Evolutionary conservation across 768 basidiomycete genomes (phyloP), one percentile per base, ranked within the genome.

Genomic region (Calocybe indica): DNA sequence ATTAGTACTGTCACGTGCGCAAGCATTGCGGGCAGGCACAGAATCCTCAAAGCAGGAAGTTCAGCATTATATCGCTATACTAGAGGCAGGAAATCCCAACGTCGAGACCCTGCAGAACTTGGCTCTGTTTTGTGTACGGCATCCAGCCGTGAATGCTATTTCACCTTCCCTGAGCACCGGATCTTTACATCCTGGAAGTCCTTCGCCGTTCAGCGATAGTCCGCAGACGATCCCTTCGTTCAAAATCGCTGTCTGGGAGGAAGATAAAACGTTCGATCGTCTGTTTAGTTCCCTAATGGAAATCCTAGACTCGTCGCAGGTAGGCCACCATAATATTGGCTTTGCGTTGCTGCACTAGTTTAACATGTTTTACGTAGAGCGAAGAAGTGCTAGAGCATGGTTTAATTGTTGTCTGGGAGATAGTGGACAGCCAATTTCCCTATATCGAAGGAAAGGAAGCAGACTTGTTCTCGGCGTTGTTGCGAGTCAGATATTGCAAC

Each of bases 371-470:
- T 52, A 37, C 45, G 32, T 58, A 93, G 88, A 68, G 68, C 42
- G 76, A 76, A 40, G 79, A 83, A 53, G 70, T 77, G 46, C 69
- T 92, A 28, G 83, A 87, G 59, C 88, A 90, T 56, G 91, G 81
- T 28, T 66, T 94, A 53, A 85, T 92, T 48, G 71, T 88, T 31
- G 58, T 92, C 8, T 93, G 87, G 86, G 91, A 93, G 63, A 72
- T 92, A 59, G 67, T 94, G 5, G 85, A 85, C 58, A 77, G 84
- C 54, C 88, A 92, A 60, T 72, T 79, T 15, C 63, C 73, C 30
- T 76, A 83, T 52, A 68, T 94, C 9, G 91, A 93, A 61, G 87
- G 88, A 39, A 79, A 78, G 50, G 92, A 94, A 68, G 76, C 79
- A 7, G 85, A 86, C 46, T 63, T 94, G 33, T 87, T 92, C 60